Percentiles rank a stretch among this genome's conserved stretches.
Conservation (phyloP, 345 rosid species). For the Melaleuca alternifolia region DNA sequence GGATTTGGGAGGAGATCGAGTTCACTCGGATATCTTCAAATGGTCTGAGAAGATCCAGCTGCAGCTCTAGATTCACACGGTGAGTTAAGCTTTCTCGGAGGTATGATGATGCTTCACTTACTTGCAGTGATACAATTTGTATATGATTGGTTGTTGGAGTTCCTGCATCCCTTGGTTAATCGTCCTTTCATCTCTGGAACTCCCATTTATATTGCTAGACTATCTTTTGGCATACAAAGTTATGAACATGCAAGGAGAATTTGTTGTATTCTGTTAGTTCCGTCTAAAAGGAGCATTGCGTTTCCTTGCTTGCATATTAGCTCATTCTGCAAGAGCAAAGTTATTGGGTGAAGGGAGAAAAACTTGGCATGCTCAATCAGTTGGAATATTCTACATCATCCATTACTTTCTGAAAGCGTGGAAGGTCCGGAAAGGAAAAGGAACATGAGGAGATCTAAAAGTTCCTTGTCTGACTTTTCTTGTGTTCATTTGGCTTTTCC, state of each 20-base stretch:
- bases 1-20: slow-evolving; percentile 52
- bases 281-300: not conserved
- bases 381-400: not conserved
- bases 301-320: not conserved
- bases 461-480: not conserved
- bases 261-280: not conserved
- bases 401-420: not conserved
- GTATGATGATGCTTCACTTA: not conserved
- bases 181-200: not conserved
- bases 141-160: not conserved
- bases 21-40: slow-evolving; percentile 44
- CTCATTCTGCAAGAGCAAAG: not conserved
- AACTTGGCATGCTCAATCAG: not conserved
- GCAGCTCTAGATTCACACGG: slow-evolving; percentile 21
- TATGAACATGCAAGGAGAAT: not conserved
- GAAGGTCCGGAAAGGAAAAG: not conserved
- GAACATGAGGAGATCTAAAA: not conserved
- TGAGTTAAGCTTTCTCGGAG: not conserved
- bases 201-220: not conserved
- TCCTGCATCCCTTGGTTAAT: not conserved
- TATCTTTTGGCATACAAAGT: not conserved
- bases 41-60: slow-evolving; percentile 52
- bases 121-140: not conserved
- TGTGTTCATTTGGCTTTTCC: not conserved
- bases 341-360: not conserved